Conservation (phyloP, 192 early-diverging fungal genomes). For the Coemansia sp. region DNA sequence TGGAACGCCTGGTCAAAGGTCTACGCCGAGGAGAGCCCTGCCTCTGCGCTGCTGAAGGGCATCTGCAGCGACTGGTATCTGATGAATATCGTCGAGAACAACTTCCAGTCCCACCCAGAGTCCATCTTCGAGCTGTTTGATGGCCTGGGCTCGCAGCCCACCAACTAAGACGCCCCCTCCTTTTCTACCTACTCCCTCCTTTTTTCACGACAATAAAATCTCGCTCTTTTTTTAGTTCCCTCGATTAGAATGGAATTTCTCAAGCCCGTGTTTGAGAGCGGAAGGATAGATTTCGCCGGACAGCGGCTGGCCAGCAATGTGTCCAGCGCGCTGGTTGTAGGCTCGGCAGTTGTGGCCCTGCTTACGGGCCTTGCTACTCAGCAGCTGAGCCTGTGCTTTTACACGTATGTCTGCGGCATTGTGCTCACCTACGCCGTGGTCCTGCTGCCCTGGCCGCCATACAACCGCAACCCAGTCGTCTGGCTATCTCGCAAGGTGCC, state of each 20-base stretch:
- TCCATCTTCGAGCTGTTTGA: slow-evolving; percentile 48
- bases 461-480: slow-evolving; percentile 22
- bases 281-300: slow-evolving; percentile 50
- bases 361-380: slow-evolving; percentile 21
- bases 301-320: slow-evolving; percentile 38
- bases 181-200: neutral
- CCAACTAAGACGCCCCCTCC: neutral
- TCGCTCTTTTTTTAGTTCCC: neutral
- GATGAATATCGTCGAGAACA: slow-evolving; percentile 94
- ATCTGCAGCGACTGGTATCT: slow-evolving; percentile 80
- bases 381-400: slow-evolving; percentile 35
- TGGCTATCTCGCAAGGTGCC: slow-evolving; percentile 36
- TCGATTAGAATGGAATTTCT: slow-evolving; percentile 33
- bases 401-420: slow-evolving; percentile 28
- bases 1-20: slow-evolving; percentile 85
- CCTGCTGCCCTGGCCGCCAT: slow-evolving; percentile 47
- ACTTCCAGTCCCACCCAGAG: slow-evolving; percentile 59
- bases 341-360: slow-evolving; percentile 24
- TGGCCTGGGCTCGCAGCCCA: slow-evolving; percentile 22
- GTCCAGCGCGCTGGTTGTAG: slow-evolving; percentile 18
- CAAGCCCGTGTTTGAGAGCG: slow-evolving; percentile 39
- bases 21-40: slow-evolving; percentile 60
- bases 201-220: neutral
- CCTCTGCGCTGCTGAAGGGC: slow-evolving; percentile 59
- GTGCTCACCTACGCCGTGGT: slow-evolving; percentile 29